Evolutionary conservation across 306 rosid species (phyloP).

Genomic region (Arachis hypogaea): DNA sequence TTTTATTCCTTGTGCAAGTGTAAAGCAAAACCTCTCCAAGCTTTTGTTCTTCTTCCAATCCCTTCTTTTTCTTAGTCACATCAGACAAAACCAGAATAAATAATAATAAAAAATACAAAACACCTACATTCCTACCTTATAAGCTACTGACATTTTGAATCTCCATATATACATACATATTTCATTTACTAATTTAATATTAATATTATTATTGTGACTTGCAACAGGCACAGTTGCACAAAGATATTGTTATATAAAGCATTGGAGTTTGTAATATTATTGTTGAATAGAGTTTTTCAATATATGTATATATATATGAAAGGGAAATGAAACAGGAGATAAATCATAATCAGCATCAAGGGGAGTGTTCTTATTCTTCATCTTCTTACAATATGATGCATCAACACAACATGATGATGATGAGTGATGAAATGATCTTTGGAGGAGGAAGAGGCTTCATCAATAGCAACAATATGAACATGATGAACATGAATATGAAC

Average conservation of each 20-base stretch:
- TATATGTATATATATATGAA: background rate
- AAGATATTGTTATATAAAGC: slow-evolving; percentile 33
- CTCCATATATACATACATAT: background rate
- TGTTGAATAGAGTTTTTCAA: slow-evolving; percentile 18
- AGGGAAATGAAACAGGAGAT: slow-evolving; percentile 60
- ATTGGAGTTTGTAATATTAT: slow-evolving; percentile 39
- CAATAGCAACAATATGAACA: too few species aligned
- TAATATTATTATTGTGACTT: too few species aligned
- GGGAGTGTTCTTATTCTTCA: slow-evolving; percentile 64
- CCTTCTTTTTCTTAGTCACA: slow-evolving; percentile 29
- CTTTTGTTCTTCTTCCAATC: slow-evolving; percentile 31
- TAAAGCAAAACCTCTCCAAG: slow-evolving; percentile 35
- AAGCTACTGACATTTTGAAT: slow-evolving; percentile 43
- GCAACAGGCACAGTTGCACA: too few species aligned
- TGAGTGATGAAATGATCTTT: background rate
- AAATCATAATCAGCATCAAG: slow-evolving; percentile 59
- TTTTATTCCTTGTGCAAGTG: slow-evolving; percentile 41
- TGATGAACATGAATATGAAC: too few species aligned
- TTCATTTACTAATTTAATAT: background rate
- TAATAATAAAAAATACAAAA: too few species aligned
- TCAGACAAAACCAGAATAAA: slow-evolving; percentile 28
- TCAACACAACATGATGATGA: slow-evolving; percentile 41
- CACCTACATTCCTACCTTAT: too few species aligned
- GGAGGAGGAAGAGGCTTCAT: slow-evolving; percentile 35
- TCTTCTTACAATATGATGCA: slow-evolving; percentile 44